Base-by-base conservation (phyloP, 176 grass and related monocot species). In the Ananas comosus region DNA sequence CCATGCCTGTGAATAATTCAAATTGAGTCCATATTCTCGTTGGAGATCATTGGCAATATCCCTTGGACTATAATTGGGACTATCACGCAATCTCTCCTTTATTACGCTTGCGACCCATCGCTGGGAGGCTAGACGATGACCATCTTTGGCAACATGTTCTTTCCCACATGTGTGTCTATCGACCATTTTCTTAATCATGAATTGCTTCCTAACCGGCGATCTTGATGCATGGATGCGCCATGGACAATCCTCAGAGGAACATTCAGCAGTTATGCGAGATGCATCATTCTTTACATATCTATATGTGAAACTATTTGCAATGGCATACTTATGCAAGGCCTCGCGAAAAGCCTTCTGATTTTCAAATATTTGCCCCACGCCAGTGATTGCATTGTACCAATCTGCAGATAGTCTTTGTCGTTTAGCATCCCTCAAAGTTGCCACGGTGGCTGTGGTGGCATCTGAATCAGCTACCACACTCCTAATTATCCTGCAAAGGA, bases 61-160 rank as follows among this genome's bases (percentile, higher is more conserved):
- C 68, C 86, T 87, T 23, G 94, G 89, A 65, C 83, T 93, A 69
- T 91, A 90, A 66, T 93, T 85, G 51, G 94, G 94, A 54, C 71
- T 87, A 70, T 91, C 84, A 72, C 83, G 89, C 68, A 99, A 80
- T 48, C 88, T 99, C 69, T 99, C 94, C 73, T 99, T 99, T 64
- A 99, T 99, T 67, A 99, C 90, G 85, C 90, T 99, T 63, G 94
- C 89, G 70, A 99, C 86, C 94, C 94, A 99, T 70, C 89, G 64
- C 24, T 91, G 89, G 63, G 89, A 90, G 9, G 94, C 94, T 69
- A 92, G 65, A 22, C 87, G 84, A 74, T 90, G 87, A 70, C 94
- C 88, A 69, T 77, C 75, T 72, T 89, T 88, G 65, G 74, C 85
- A 51, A 86, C 76, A 42, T 42, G 33, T 66, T 93, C 94, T 50